Percentiles rank a stretch among this genome's conserved stretches.
These are phyloP conservation scores for Dictyostelium firmibasis DNA, from an alignment of 78 protist species.

Conservation along the genomic window DNA sequence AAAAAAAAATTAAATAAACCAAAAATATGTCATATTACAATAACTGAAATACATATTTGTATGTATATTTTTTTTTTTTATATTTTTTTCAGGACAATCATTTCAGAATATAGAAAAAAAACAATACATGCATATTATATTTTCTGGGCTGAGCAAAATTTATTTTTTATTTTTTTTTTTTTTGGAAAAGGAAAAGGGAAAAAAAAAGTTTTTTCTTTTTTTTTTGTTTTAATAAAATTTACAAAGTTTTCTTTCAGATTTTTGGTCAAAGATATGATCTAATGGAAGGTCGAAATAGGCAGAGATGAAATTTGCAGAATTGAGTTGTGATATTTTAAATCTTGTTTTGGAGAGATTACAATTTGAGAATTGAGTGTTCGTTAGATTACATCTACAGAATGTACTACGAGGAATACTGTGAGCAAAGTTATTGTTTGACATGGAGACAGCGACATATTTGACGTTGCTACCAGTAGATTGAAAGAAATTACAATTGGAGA, in stretches of 20 bases:
- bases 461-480: background rate
- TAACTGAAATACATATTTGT: background rate
- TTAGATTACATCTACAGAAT: background rate
- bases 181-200: background rate
- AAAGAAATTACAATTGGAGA: constrained; percentile 8
- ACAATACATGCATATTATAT: too few species aligned
- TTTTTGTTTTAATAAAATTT: constrained; percentile 1
- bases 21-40: background rate
- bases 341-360: background rate
- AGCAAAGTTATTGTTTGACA: background rate
- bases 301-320: background rate
- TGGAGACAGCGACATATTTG: background rate
- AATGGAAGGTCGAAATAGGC: background rate
- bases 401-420: background rate
- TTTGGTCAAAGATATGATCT: background rate
- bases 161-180: background rate
- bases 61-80: background rate
- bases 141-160: background rate
- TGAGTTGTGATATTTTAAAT: constrained; percentile 4
- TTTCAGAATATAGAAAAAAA: too few species aligned
- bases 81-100: too few species aligned
- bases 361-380: background rate
- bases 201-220: background rate
- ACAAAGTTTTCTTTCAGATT: background rate
- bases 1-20: background rate